Conservation (phyloP, 108 stramenopile genomes). For the Nitzschia sp. region DNA sequence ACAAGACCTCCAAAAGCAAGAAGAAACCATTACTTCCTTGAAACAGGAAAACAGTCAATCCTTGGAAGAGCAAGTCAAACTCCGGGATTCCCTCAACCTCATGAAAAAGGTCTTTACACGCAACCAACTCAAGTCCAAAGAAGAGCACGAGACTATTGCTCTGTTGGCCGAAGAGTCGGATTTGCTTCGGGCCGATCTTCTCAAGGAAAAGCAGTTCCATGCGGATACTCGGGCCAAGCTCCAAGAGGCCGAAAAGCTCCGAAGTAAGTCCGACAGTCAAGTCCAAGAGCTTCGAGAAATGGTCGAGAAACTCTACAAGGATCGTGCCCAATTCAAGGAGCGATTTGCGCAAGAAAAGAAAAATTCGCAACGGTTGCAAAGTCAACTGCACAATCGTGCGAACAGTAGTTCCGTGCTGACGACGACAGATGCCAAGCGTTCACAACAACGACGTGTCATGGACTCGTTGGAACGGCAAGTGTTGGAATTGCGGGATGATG, state of each 20-base stretch:
- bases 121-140: slow-evolving; percentile 26
- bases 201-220: background rate
- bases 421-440: background rate
- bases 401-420: background rate
- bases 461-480: slow-evolving; percentile 2
- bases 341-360: background rate
- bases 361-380: background rate
- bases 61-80: slow-evolving; percentile 30
- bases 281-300: background rate
- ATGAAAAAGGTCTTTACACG: slow-evolving; percentile 34
- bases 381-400: background rate
- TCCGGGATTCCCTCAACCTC: slow-evolving; percentile 24
- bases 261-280: background rate
- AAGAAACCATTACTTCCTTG: background rate
- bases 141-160: slow-evolving; percentile 23
- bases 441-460: background rate
- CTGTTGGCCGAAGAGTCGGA: slow-evolving; percentile 12
- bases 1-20: background rate
- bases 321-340: slow-evolving; percentile 2
- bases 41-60: slow-evolving; percentile 12
- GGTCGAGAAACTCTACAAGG: background rate
- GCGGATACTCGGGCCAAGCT: background rate
- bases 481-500: background rate
- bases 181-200: slow-evolving; percentile 1
- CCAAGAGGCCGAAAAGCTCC: background rate